Percentiles rank a stretch among this genome's conserved stretches.
These are phyloP conservation scores for Ogataea saltuana DNA, from an alignment of 805 yeast genomes.

Conservation along the genomic window DNA sequence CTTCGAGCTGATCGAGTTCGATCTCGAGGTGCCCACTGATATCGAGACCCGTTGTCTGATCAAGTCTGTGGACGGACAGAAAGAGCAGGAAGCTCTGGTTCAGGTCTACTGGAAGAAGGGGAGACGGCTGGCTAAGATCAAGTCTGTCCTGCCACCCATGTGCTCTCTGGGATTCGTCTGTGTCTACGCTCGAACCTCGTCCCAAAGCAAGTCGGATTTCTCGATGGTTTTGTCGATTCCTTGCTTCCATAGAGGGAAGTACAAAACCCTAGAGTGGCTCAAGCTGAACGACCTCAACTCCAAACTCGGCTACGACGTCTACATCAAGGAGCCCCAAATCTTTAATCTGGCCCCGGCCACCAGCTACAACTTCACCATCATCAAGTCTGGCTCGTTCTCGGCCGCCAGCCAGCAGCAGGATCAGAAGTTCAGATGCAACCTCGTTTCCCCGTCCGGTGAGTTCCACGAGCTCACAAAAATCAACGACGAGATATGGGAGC, in stretches of 20 bases:
- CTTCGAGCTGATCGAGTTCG: constrained; percentile 77
- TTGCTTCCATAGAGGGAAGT: constrained; percentile 66
- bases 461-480: constrained; percentile 57
- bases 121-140: constrained; percentile 69
- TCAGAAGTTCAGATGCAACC: constrained; percentile 45
- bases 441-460: constrained; percentile 86
- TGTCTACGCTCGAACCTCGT: constrained; percentile 51
- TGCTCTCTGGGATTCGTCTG: constrained; percentile 69
- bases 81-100: constrained; percentile 60
- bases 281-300: constrained; percentile 71
- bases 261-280: constrained; percentile 60
- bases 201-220: constrained; percentile 52
- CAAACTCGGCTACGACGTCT: constrained; percentile 65
- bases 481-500: constrained; percentile 55
- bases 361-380: constrained; percentile 63
- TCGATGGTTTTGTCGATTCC: constrained; percentile 76
- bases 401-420: constrained; percentile 39
- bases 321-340: constrained; percentile 83
- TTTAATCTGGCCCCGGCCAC: constrained; percentile 55
- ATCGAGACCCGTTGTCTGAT: constrained; percentile 67
- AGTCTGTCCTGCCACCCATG: constrained; percentile 76
- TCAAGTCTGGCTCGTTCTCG: constrained; percentile 52
- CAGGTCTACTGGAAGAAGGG: constrained; percentile 74
- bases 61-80: constrained; percentile 38
- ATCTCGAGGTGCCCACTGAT: constrained; percentile 66